A percentile compares a stretch with the other conserved stretches of the same genome.
Conservation (phyloP, 2,329 filamentous ascomycete species). For the Pseudogymnoascus sp. region DNA sequence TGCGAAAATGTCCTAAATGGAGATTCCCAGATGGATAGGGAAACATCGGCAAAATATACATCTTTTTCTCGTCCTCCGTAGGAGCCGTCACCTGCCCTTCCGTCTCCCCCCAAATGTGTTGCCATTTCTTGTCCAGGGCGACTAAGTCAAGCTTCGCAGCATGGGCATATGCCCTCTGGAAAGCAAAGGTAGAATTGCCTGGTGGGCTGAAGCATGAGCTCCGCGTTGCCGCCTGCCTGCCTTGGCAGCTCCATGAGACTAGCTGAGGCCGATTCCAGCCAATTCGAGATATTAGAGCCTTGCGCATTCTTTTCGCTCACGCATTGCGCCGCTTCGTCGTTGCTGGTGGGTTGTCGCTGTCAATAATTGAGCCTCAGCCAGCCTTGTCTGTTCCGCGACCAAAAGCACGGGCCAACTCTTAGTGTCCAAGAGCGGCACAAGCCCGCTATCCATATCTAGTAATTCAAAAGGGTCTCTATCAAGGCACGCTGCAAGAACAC, state of each 20-base stretch:
- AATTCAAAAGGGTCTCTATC: neutral
- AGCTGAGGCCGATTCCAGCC: neutral
- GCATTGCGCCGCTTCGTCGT: slow-evolving; percentile 1
- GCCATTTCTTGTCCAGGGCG: slow-evolving; percentile 25
- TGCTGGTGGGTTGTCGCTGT: neutral
- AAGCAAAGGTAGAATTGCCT: neutral
- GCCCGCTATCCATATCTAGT: slow-evolving; percentile 7
- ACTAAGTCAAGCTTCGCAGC: slow-evolving; percentile 20
- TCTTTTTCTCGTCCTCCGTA: slow-evolving; percentile 24
- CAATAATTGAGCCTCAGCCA: neutral
- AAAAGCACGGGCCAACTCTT: slow-evolving; percentile 3
- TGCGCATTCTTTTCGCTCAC: slow-evolving; percentile 10
- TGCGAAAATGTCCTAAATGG: slow-evolving; percentile 79
- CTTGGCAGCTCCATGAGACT: neutral
- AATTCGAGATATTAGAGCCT: slow-evolving; percentile 3
- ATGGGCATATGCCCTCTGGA: slow-evolving; percentile 5
- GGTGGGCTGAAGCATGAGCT: neutral
- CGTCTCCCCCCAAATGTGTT: slow-evolving; percentile 16
- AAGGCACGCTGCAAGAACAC: slow-evolving; percentile 1
- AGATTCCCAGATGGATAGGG: slow-evolving; percentile 83
- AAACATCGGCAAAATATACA: slow-evolving; percentile 85
- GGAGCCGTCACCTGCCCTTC: neutral
- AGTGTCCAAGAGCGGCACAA: neutral
- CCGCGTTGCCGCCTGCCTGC: neutral
- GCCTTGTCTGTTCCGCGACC: slow-evolving; percentile 1